phyloP scores from a whole-genome alignment of 768 basidiomycete genomes.

The Pleurotus tuber-regium region DNA sequence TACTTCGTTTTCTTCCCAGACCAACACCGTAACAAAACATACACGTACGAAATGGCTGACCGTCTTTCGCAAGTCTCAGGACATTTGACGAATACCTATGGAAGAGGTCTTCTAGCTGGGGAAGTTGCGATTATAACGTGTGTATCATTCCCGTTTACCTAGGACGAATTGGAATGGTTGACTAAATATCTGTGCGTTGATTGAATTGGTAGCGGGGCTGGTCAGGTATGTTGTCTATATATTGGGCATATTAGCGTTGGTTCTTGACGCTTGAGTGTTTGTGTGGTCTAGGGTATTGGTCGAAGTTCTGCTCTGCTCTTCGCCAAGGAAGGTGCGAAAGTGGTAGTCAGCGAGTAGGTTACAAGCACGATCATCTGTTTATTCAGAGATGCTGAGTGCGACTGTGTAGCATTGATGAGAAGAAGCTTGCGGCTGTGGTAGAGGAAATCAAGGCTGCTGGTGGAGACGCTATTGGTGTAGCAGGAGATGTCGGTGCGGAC shows the following conservation, averaged over 20 bases:
- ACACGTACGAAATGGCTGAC: slow-evolving; percentile 51
- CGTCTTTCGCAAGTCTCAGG: slow-evolving; percentile 70
- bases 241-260: too few species aligned
- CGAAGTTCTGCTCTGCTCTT: slow-evolving; percentile 72
- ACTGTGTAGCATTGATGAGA: slow-evolving; percentile 61
- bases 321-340: slow-evolving; percentile 82
- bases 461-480: slow-evolving; percentile 71
- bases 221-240: slow-evolving; percentile 62
- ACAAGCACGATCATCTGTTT: slow-evolving; percentile 5
- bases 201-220: slow-evolving; percentile 57
- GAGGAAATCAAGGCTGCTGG: slow-evolving; percentile 72
- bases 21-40: too few species aligned
- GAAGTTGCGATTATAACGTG: slow-evolving; percentile 88
- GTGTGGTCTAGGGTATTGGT: slow-evolving; percentile 65
- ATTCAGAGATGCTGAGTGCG: not conserved
- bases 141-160: slow-evolving; percentile 18
- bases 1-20: too few species aligned
- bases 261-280: too few species aligned
- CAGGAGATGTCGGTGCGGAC: slow-evolving; percentile 80
- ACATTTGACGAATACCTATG: slow-evolving; percentile 55
- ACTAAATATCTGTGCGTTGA: too few species aligned
- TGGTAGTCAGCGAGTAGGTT: slow-evolving; percentile 78
- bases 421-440: slow-evolving; percentile 62
- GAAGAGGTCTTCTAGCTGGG: slow-evolving; percentile 62
- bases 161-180: not conserved